A percentile compares a stretch with the other conserved stretches of the same genome.
Evolutionary conservation across 768 basidiomycete genomes (phyloP).

Genomic region (Boletus rex-veris): DNA sequence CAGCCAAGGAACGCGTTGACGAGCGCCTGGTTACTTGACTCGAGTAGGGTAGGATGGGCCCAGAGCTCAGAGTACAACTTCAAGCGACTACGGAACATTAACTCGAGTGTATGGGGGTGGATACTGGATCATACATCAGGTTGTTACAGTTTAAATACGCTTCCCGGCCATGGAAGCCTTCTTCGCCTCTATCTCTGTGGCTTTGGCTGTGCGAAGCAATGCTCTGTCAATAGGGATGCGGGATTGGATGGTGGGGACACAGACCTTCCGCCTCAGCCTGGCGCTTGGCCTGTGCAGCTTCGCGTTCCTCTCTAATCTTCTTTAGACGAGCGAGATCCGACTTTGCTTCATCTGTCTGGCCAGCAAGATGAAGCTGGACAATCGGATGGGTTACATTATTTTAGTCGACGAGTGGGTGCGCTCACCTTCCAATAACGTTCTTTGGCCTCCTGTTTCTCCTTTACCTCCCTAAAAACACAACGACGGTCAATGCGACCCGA

Average conservation of each 20-base stretch:
- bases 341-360: slow-evolving; percentile 91
- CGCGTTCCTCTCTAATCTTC: slow-evolving; percentile 84
- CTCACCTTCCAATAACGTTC: slow-evolving; percentile 84
- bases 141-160: slow-evolving; percentile 13
- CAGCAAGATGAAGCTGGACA: slow-evolving; percentile 61
- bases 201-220: slow-evolving; percentile 47
- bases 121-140: slow-evolving; percentile 2
- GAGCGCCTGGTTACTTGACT: too few species aligned
- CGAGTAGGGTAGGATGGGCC: too few species aligned
- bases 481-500: neutral
- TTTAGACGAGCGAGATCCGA: slow-evolving; percentile 81
- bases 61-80: too few species aligned
- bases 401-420: neutral
- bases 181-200: slow-evolving; percentile 60
- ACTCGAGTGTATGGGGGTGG: neutral
- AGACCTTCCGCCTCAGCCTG: slow-evolving; percentile 86
- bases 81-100: too few species aligned
- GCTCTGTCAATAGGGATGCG: neutral
- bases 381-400: neutral
- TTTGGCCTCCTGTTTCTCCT: slow-evolving; percentile 88
- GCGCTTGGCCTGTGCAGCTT: slow-evolving; percentile 81
- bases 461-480: slow-evolving; percentile 62
- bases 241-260: slow-evolving; percentile 10
- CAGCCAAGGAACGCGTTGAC: too few species aligned
- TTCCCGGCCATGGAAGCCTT: slow-evolving; percentile 34